These are phyloP conservation scores for Pichia norvegensis DNA, from an alignment of 1,139 yeast species.

Conservation along the genomic window DNA sequence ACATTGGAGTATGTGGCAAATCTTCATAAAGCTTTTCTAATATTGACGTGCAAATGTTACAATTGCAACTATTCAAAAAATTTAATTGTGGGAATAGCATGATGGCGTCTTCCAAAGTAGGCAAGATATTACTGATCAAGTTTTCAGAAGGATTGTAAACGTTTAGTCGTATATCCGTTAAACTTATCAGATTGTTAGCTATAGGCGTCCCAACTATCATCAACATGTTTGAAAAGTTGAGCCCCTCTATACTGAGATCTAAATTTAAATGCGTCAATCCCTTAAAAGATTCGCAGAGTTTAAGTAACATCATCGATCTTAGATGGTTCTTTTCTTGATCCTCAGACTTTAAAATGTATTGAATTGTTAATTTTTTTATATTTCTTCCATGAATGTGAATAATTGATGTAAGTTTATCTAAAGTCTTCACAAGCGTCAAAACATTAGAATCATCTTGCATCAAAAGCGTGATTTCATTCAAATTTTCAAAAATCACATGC, in stretches of 20 bases:
- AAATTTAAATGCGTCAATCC: slow-evolving; percentile 17
- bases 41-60: slow-evolving; percentile 19
- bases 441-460: slow-evolving; percentile 27
- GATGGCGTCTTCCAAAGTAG: slow-evolving; percentile 24
- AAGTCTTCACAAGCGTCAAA: slow-evolving; percentile 23
- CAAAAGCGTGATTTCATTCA: slow-evolving; percentile 19
- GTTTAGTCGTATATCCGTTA: slow-evolving; percentile 22
- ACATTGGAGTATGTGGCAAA: slow-evolving; percentile 4
- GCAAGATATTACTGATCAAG: slow-evolving; percentile 23
- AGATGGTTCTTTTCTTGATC: slow-evolving; percentile 27
- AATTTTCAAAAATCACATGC: slow-evolving; percentile 25
- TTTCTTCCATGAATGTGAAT: slow-evolving; percentile 19
- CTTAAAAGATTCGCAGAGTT: slow-evolving; percentile 23
- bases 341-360: slow-evolving; percentile 19
- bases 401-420: slow-evolving; percentile 21
- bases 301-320: slow-evolving; percentile 26
- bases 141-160: slow-evolving; percentile 25
- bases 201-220: slow-evolving; percentile 27
- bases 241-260: slow-evolving; percentile 21
- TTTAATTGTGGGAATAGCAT: slow-evolving; percentile 24
- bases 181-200: slow-evolving; percentile 18
- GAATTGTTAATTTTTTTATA: slow-evolving; percentile 19
- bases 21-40: slow-evolving; percentile 5
- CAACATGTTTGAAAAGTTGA: slow-evolving; percentile 24
- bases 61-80: slow-evolving; percentile 20